Percentiles rank a stretch among this genome's conserved stretches.
phyloP scores from a whole-genome alignment of 1,139 yeast species.

The Debaryomyces singareniensis region DNA sequence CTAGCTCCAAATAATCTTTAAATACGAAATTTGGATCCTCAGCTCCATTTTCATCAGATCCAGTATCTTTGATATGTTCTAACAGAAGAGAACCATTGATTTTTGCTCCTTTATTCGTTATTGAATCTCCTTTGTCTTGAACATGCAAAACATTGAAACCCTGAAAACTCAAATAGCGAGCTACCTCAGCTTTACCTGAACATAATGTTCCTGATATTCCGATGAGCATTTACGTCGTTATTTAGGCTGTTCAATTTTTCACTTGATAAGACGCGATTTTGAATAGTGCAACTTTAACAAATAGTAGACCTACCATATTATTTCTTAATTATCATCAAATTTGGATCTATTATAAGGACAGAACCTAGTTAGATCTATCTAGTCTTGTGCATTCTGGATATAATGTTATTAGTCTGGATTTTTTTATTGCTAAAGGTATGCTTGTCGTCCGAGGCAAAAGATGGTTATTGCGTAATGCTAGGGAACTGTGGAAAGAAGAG shows the following conservation, averaged over 20 bases:
- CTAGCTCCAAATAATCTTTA: slow-evolving; percentile 35
- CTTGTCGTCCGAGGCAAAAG: slow-evolving; percentile 5
- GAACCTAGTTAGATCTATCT: too few species aligned
- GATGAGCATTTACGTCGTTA: too few species aligned
- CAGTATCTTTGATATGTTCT: not conserved
- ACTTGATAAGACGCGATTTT: too few species aligned
- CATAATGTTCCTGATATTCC: slow-evolving; percentile 71
- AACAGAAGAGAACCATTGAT: not conserved
- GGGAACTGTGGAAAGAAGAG: slow-evolving; percentile 74
- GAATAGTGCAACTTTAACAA: too few species aligned
- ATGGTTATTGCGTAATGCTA: slow-evolving; percentile 53
- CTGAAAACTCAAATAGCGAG: slow-evolving; percentile 47
- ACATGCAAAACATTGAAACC: slow-evolving; percentile 43
- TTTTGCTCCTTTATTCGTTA: not conserved
- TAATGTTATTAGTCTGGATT: too few species aligned
- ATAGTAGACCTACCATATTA: too few species aligned
- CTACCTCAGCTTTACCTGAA: slow-evolving; percentile 66
- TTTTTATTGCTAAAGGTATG: not conserved
- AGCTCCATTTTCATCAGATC: slow-evolving; percentile 1
- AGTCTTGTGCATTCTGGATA: too few species aligned
- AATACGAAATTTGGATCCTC: slow-evolving; percentile 17
- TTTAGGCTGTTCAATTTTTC: too few species aligned
- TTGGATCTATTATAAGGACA: too few species aligned
- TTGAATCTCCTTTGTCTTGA: not conserved
- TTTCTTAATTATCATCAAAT: too few species aligned